These are phyloP conservation scores for Claviceps cyperi DNA, from an alignment of 2,329 filamentous ascomycete species.

Conservation along the genomic window DNA sequence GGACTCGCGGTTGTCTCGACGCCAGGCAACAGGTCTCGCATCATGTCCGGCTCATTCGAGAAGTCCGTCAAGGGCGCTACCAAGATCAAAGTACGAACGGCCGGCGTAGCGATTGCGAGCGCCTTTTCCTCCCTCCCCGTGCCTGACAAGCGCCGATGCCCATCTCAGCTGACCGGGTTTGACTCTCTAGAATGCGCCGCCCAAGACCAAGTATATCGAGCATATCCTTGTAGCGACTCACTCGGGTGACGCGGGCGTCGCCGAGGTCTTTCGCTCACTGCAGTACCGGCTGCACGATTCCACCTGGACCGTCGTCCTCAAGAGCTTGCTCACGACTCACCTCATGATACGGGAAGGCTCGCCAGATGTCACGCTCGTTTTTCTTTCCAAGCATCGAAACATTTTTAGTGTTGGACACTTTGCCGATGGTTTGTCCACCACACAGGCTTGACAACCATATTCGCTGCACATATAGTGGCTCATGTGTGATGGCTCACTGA, in stretches of 20 bases:
- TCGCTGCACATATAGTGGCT: too few relatives aligned
- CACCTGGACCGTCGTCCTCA: constrained; percentile 99
- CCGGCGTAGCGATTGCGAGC: background rate
- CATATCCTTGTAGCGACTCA: constrained; percentile 93
- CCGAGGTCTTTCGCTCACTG: constrained; percentile 85
- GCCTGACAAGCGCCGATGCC: background rate
- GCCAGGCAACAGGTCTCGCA: constrained; percentile 8
- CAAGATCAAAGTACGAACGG: constrained; percentile 70
- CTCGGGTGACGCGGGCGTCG: constrained; percentile 85
- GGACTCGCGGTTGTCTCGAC: background rate
- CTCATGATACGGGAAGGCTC: constrained; percentile 95
- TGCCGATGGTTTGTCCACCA: constrained; percentile 59
- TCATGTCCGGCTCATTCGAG: constrained; percentile 82
- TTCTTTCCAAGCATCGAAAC: constrained; percentile 68
- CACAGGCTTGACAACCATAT: background rate
- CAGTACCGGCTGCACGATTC: constrained; percentile 83
- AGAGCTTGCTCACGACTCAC: constrained; percentile 88
- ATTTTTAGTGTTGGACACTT: constrained; percentile 80
- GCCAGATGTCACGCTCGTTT: constrained; percentile 73
- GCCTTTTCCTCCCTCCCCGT: background rate
- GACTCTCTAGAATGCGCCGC: constrained; percentile 63
- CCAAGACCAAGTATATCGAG: constrained; percentile 98
- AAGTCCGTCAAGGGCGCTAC: constrained; percentile 98
- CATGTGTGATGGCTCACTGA: background rate
- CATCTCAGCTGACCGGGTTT: background rate